Base-by-base conservation (phyloP, 1,139 yeast species). In the Diutina siamensis region DNA sequence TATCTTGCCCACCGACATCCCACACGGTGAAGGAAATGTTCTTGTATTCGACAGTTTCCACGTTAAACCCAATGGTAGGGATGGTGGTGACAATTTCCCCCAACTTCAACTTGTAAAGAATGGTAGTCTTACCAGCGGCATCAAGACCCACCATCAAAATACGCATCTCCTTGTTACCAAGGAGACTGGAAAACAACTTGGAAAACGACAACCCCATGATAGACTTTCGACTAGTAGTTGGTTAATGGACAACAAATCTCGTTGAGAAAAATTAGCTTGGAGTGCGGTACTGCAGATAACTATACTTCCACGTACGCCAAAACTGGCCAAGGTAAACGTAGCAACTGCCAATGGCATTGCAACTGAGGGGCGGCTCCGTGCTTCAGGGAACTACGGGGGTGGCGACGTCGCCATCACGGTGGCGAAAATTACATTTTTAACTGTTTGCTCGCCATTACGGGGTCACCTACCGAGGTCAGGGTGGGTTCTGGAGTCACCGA, bases 1-100 rank as follows among this genome's bases (percentile, higher is more conserved):
- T 86, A 69, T 84, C 94, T 74, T 86, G 95, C 79, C 95, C 95
- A 82, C 95, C 95, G 61, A 86, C 95, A 78, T 86, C 95, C 95
- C 95, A 86, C 55, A 86, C 95, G 53, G 95, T 86, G 74, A 86
- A 86, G 44, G 94, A 82, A 65, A 86, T 85, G 80, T 86, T 86
- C 76, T 85, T 85, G 76, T 86, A 86, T 71, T 86, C 95, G 58
- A 86, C 94, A 53, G 95, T 86, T 70, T 86, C 95, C 55, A 86
- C 95, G 67, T 86, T 86, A 80, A 86, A 86, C 60, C 94, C 95
- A 65, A 86, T 85, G 55, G 95, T 86, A 64, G 95, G 95, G 62
- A 86, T 85, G 49, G 95, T 86, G 60, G 94, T 85, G 63, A 86
- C 94, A 59, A 86, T 84, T 71, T 85, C 95, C 63, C 95, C 95